Conservation (phyloP, 1,284 basidiomycete genomes). For the Coniferiporia sulphurascens region DNA sequence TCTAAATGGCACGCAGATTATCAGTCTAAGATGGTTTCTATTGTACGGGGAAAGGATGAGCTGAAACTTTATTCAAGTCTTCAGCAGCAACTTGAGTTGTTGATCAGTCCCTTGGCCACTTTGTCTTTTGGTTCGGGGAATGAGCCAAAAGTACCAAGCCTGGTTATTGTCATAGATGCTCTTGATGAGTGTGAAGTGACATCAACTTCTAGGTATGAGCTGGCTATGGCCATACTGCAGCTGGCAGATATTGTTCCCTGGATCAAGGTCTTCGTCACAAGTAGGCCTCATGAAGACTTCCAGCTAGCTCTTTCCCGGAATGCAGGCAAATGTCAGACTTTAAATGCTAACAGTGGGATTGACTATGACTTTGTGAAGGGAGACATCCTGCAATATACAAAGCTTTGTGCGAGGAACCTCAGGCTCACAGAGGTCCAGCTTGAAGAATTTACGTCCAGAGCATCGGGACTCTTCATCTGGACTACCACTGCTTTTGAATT, state of each 20-base stretch:
- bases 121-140: neutral
- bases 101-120: too few relatives aligned
- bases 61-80: neutral
- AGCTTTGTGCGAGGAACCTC: neutral
- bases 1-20: neutral
- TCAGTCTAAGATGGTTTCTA: neutral
- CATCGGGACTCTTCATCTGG: slow-evolving; percentile 27
- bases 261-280: neutral
- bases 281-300: neutral
- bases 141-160: neutral
- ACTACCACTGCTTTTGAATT: slow-evolving; percentile 26
- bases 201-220: too few relatives aligned
- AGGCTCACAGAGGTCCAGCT: neutral
- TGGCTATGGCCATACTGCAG: neutral
- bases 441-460: slow-evolving; percentile 22
- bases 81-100: neutral
- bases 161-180: neutral
- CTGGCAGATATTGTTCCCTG: neutral
- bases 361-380: neutral
- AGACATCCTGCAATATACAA: neutral
- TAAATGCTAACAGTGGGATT: too few relatives aligned
- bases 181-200: neutral
- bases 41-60: neutral
- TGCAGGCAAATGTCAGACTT: neutral
- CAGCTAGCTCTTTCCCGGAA: neutral